Evolutionary conservation across 1,284 basidiomycete genomes (phyloP), one percentile per base, ranked within the genome.

Genomic region (Melanopsichium pennsylvanicum): DNA sequence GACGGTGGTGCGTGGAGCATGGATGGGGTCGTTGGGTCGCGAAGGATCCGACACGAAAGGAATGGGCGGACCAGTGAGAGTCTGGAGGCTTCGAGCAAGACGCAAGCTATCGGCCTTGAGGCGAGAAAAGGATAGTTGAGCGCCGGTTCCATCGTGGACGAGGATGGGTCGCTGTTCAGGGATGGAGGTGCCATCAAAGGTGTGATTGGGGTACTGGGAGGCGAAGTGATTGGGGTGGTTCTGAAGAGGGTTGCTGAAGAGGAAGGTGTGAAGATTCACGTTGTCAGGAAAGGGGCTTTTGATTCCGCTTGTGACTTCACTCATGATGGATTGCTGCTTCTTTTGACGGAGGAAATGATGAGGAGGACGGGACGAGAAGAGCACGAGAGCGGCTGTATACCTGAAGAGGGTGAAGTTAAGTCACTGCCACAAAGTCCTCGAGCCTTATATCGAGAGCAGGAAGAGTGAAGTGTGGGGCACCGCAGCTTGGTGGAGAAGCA

Each of bases 1-100:
- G 4, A 82, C 70, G 22, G 79, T 72, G 11, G 81, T 70, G 5
- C 63, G 37, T 2, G 73, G 68, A 13, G 71, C 56, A 50, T 75
- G 73, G 36, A 75, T 68, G 3, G 66, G 66, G 36, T 69, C 59
- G 15, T 29, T 45, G 7, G 58, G 50, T 10, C 37, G 18, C 7
- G 16, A 22, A 7, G 52, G 27, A 13, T 48, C 32, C 5, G 63
- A 58, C 19, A 50, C 45, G 29, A 62, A 74, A 5, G 42, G 23
- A 35, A 45, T 23, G 1, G 59, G 56, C 0, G 46, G 19, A n/a
- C 64, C 70, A 2, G 63, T 55, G 32, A 74, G 43, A 3, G 54
- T 50, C n/a, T 50, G 39, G 1, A 74, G 55, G 4, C 56, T 58
- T 16, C 70, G 55, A n/a, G 72, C 70, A 15, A 74, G 41, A 36